Evolutionary conservation across 2,329 filamentous ascomycete species (phyloP).

Genomic region (Claviceps maximensis): DNA sequence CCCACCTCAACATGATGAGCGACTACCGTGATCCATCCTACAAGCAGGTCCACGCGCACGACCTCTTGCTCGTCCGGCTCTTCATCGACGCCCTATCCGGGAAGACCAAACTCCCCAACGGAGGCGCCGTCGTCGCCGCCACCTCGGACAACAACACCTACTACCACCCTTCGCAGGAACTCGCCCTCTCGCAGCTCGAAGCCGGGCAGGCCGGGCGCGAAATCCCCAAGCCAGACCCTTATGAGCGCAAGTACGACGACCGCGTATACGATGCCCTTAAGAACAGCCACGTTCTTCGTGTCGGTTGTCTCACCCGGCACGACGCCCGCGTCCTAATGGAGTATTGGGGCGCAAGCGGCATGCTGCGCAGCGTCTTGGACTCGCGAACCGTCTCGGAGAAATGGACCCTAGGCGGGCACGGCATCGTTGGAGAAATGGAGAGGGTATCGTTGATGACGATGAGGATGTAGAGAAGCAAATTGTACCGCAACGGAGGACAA

Average conservation of each 20-base stretch:
- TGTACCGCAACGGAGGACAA: too few species aligned
- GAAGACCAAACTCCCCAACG: constrained; percentile 46
- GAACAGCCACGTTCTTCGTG: constrained; percentile 36
- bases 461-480: constrained; percentile 25
- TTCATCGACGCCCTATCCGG: constrained; percentile 64
- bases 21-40: constrained; percentile 61
- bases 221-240: constrained; percentile 36
- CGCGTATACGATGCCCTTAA: constrained; percentile 40
- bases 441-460: constrained; percentile 41
- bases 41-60: constrained; percentile 71
- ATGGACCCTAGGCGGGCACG: constrained; percentile 71
- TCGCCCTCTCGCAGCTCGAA: constrained; percentile 47
- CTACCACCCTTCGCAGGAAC: constrained; percentile 50
- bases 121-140: constrained; percentile 65
- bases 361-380: constrained; percentile 58
- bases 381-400: constrained; percentile 63
- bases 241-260: constrained; percentile 41
- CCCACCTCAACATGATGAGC: constrained; percentile 67
- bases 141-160: constrained; percentile 61
- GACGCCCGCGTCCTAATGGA: constrained; percentile 77
- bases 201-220: constrained; percentile 27
- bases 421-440: constrained; percentile 78
- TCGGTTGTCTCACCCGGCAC: constrained; percentile 56
- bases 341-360: constrained; percentile 81
- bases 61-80: constrained; percentile 61